A percentile compares a stretch with the other conserved stretches of the same genome.
phyloP scores from a whole-genome alignment of 1,139 yeast species.

The Blastobotrys proliferans region DNA sequence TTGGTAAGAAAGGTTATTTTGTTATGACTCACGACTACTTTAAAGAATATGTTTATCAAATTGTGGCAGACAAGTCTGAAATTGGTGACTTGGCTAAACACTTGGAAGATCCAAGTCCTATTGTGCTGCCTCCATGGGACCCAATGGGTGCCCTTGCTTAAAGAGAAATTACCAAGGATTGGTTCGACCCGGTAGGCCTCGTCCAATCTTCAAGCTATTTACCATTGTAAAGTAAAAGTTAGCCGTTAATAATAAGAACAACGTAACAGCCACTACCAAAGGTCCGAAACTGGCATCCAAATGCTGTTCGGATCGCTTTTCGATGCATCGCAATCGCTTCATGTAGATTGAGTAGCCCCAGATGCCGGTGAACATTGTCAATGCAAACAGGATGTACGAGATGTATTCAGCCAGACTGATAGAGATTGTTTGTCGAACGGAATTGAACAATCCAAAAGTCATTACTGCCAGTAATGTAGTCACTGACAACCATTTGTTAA shows the following conservation, averaged over 20 bases:
- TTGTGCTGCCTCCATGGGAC: slow-evolving; percentile 70
- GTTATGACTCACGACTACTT: slow-evolving; percentile 82
- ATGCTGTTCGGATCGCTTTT: slow-evolving; percentile 79
- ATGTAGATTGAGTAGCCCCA: slow-evolving; percentile 87
- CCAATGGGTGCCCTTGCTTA: slow-evolving; percentile 82
- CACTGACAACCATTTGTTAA: slow-evolving; percentile 91
- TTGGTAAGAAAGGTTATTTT: slow-evolving; percentile 71
- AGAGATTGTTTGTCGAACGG: slow-evolving; percentile 60
- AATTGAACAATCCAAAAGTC: slow-evolving; percentile 77
- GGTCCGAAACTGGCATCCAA: slow-evolving; percentile 91
- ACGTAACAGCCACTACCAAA: slow-evolving; percentile 65
- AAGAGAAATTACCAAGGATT: neutral
- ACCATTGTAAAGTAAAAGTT: slow-evolving; percentile 46
- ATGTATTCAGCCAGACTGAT: slow-evolving; percentile 41
- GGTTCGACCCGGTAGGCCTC: slow-evolving; percentile 2
- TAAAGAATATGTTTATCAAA: slow-evolving; percentile 77
- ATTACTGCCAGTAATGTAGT: slow-evolving; percentile 83
- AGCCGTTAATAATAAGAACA: slow-evolving; percentile 59
- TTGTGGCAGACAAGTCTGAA: slow-evolving; percentile 51
- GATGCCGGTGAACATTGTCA: slow-evolving; percentile 75
- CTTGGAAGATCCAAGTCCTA: slow-evolving; percentile 48
- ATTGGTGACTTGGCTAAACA: slow-evolving; percentile 38
- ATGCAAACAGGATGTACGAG: slow-evolving; percentile 74
- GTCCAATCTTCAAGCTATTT: slow-evolving; percentile 3
- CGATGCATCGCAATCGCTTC: slow-evolving; percentile 67